These are phyloP conservation scores for Rhizopogon hawkerae DNA, from an alignment of 1,284 basidiomycete species.

Conservation along the genomic window DNA sequence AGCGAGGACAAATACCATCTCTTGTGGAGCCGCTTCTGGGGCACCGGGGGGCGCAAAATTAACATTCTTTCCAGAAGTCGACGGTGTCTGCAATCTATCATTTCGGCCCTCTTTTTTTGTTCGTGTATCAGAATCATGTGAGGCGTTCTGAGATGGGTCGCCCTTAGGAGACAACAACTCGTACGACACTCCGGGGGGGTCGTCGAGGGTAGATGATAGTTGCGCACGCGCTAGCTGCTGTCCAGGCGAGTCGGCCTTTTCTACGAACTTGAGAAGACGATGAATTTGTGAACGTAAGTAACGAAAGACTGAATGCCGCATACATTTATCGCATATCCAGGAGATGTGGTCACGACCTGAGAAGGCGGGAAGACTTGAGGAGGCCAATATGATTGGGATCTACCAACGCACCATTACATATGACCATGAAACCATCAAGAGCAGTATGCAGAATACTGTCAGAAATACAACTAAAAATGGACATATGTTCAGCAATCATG, in stretches of 20 bases:
- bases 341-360: slow-evolving; percentile 43
- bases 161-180: slow-evolving; percentile 19
- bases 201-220: slow-evolving; percentile 15
- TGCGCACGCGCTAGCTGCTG: slow-evolving; percentile 7
- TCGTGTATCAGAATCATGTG: slow-evolving; percentile 10
- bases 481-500: not conserved
- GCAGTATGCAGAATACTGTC: slow-evolving; percentile 40
- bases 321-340: slow-evolving; percentile 50
- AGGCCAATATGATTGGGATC: not conserved
- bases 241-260: slow-evolving; percentile 18
- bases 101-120: slow-evolving; percentile 3
- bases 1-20: slow-evolving; percentile 2
- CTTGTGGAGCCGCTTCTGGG: slow-evolving; percentile 6
- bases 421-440: slow-evolving; percentile 47
- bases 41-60: slow-evolving; percentile 10
- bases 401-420: slow-evolving; percentile 40
- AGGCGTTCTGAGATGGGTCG: slow-evolving; percentile 8
- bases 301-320: slow-evolving; percentile 14
- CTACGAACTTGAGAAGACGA: slow-evolving; percentile 16
- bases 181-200: slow-evolving; percentile 23
- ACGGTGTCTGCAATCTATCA: slow-evolving; percentile 15
- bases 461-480: slow-evolving; percentile 42
- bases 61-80: slow-evolving; percentile 18
- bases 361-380: not conserved
- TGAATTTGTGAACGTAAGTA: slow-evolving; percentile 8